Base-by-base conservation (phyloP, 2,329 filamentous ascomycete genomes). In the Periconia sp. region DNA sequence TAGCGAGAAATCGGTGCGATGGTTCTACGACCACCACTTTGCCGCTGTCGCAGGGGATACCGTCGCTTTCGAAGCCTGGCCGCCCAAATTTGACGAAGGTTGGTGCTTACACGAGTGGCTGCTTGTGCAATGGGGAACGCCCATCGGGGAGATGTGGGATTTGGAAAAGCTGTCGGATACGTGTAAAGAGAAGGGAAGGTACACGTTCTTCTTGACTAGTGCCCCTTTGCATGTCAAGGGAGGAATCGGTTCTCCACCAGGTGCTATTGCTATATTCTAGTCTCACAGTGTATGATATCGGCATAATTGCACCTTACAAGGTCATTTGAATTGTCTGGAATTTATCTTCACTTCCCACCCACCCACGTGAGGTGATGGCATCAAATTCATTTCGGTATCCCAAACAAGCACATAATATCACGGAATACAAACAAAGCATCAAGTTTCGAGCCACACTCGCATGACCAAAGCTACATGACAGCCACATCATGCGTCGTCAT, bases 131-230 rank as follows among this genome's bases (percentile, higher is more conserved):
- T 72, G 66, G 65, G 68, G 66, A 6, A 62, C 58, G 19, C 66
- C 68, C 1, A 72, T 72, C 30, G 69, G 70, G 3, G 71, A 74
- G 52, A 69, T 73, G 70, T 72, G 70, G 63, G 69, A 74, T 53
- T 70, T 87, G 3, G 79, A 82, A 52, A 77, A 71, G 40, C 69
- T 86, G 41, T 76, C 80, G 1, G 72, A 73, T 20, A 76, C 81
- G 50, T 85, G 84, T 64, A 84, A 83, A 64, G 76, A 76, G 55
- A 73, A 77, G 65, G 73, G 76, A 40, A 74, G 79, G 17, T 87
- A 83, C 68, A 82, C 76, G 1, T 88, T 88, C 62, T 79, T 88
- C 71, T 71, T 88, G 10, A 85, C 82, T 0, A 86, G 82, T 58
- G 77, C 76, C 14, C 84, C 85, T 1, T 64, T 85, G 49, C 85